Conservation (phyloP, 495 filamentous ascomycete species). For the Articulospora tetracladia region DNA sequence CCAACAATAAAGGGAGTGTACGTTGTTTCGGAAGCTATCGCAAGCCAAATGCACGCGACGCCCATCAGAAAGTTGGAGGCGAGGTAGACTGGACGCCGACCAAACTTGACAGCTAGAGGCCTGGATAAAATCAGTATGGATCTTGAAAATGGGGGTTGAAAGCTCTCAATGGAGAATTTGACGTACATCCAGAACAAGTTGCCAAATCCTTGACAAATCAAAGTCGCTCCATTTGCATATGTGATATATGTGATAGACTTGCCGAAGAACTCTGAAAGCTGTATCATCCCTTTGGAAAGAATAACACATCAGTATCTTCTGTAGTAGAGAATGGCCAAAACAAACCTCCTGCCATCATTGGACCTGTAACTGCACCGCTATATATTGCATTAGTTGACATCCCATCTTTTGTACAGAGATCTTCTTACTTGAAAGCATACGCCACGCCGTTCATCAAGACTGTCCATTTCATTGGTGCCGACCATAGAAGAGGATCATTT, state of each 20-base stretch:
- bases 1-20: slow-evolving; percentile 7
- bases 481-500: slow-evolving; percentile 35
- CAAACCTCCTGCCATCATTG: slow-evolving; percentile 15
- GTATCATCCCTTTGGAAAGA: slow-evolving; percentile 6
- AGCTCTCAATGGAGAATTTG: too few species aligned
- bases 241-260: neutral
- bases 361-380: neutral
- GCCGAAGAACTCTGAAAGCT: slow-evolving; percentile 1
- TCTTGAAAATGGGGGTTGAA: neutral
- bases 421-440: neutral
- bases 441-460: neutral
- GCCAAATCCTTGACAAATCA: slow-evolving; percentile 9
- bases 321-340: neutral
- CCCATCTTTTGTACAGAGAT: neutral
- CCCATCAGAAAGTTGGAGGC: slow-evolving; percentile 11
- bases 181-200: slow-evolving; percentile 14
- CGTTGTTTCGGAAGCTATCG: slow-evolving; percentile 3
- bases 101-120: slow-evolving; percentile 13
- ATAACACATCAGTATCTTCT: neutral
- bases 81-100: slow-evolving; percentile 10
- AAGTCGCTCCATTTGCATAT: slow-evolving; percentile 5
- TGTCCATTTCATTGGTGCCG: slow-evolving; percentile 25
- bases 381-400: neutral
- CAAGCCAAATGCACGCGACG: slow-evolving; percentile 10
- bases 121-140: neutral